Evolutionary conservation across 2,329 filamentous ascomycete species (phyloP).

Genomic region (Cladobotryum protrusum): DNA sequence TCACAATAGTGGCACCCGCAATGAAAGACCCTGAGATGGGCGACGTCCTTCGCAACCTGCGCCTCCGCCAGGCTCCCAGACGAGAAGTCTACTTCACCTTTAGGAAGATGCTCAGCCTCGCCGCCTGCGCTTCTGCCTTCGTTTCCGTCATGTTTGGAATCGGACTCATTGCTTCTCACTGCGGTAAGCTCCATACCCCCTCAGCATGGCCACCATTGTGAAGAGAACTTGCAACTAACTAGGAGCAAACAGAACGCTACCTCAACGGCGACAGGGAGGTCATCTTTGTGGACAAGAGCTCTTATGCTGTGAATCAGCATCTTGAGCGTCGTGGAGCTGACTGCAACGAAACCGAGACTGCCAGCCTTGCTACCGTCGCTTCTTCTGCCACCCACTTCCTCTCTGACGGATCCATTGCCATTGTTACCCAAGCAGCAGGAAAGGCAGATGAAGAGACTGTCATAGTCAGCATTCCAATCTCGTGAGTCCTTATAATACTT

Average conservation of each 20-base stretch:
- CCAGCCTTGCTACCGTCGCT: conserved; percentile 7
- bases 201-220: background rate
- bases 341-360: conserved; percentile 15
- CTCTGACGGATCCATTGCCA: conserved; percentile 5
- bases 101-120: conserved; percentile 14
- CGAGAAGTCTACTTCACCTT: conserved; percentile 1
- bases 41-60: conserved; percentile 6
- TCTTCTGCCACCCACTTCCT: conserved; percentile 14
- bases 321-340: conserved; percentile 17
- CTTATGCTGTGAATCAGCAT: conserved; percentile 14
- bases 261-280: conserved; percentile 1
- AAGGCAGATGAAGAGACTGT: background rate
- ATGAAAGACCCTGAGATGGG: conserved; percentile 24
- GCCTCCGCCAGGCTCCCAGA: background rate
- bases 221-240: background rate
- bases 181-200: conserved; percentile 16
- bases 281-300: background rate
- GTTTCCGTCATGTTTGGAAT: conserved; percentile 23
- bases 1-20: conserved; percentile 17
- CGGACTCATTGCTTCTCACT: conserved; percentile 22
- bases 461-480: conserved; percentile 26
- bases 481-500: conserved; percentile 23
- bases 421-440: conserved; percentile 1
- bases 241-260: conserved; percentile 1
- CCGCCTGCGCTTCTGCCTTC: conserved; percentile 12